Evolutionary conservation across 805 yeast genomes (phyloP).

Genomic region (Kurtzmaniella cleridarum): DNA sequence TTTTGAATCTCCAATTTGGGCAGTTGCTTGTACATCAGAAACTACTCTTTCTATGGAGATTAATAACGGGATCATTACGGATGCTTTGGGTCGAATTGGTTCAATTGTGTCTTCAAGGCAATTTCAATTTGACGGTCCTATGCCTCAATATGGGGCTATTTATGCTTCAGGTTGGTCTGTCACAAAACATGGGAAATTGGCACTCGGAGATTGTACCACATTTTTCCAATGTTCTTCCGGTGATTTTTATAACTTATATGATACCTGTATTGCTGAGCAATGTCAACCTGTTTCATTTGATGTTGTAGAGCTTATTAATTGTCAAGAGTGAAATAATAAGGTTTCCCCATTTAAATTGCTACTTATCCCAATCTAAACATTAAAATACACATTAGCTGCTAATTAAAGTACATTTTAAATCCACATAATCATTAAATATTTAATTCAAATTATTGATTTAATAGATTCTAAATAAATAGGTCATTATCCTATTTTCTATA

Average conservation of each 20-base stretch:
- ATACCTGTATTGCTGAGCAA: constrained; percentile 25
- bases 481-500: constrained; percentile 5
- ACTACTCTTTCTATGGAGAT: constrained; percentile 24
- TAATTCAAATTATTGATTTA: neutral
- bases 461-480: neutral
- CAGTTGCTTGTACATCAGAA: constrained; percentile 23
- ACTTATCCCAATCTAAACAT: too few relatives aligned
- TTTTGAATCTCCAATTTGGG: constrained; percentile 18
- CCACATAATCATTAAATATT: neutral
- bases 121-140: constrained; percentile 39
- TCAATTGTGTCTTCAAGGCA: constrained; percentile 33
- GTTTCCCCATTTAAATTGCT: neutral
- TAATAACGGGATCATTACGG: constrained; percentile 25
- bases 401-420: too few relatives aligned
- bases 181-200: constrained; percentile 26
- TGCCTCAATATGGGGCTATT: constrained; percentile 33
- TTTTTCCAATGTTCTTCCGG: constrained; percentile 39
- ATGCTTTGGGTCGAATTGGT: constrained; percentile 28
- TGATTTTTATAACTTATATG: constrained; percentile 33
- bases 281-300: constrained; percentile 33
- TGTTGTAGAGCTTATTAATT: constrained; percentile 30
- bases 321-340: constrained; percentile 9
- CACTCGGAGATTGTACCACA: constrained; percentile 23
- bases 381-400: too few relatives aligned
- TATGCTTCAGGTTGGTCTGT: constrained; percentile 38